Base-by-base conservation (phyloP, 305 asterid genomes). In the Fraxinus angustifolia region DNA sequence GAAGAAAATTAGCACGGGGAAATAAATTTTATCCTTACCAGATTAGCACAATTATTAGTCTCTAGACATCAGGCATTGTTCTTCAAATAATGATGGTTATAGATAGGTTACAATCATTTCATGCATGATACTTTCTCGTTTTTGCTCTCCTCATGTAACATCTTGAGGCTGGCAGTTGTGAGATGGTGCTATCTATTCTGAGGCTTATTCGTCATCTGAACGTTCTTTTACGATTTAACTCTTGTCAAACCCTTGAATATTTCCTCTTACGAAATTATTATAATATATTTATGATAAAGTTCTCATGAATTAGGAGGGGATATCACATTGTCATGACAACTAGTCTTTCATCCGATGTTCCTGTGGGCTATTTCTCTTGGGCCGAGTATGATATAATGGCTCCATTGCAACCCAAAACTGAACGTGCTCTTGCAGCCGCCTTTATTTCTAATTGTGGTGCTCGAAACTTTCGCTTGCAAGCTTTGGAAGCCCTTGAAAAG, bases 321-420 rank as follows among this genome's bases (percentile, higher is more conserved):
- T 96, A 88, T 84, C 84, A 86, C 76, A 82, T 94, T 83, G 89
- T 96, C 82, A 96, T 96, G 99, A 96, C 99, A 6, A 96, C 99
- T 45, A 96, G 99, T 88, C 98, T 96, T 87, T 94, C 98, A 45
- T 96, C 99, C 73, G 99, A 96, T 85, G 97, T 96, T 83, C 99
- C 99, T 2, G 99, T 93, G 85, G 99, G 99, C 77, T 96, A 96
- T 88, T 96, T 94, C 83, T 96, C 99, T 33, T 96, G 99, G 99
- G 93, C 98, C 50, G 99, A 96, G 86, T 96, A 96, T 86, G 97
- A 94, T 83, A 81, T 96, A 78, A 96, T 96, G 99, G 98, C 97
- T 77, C 99, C 99, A 33, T 79, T 90, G 79, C 88, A 87, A 86
- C 98, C 96, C 23, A 96, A 96, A 87, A 89, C 92, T 8, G 97